Base-by-base conservation (phyloP, 176 grass and related monocot species). In the Triticum aestivum region DNA sequence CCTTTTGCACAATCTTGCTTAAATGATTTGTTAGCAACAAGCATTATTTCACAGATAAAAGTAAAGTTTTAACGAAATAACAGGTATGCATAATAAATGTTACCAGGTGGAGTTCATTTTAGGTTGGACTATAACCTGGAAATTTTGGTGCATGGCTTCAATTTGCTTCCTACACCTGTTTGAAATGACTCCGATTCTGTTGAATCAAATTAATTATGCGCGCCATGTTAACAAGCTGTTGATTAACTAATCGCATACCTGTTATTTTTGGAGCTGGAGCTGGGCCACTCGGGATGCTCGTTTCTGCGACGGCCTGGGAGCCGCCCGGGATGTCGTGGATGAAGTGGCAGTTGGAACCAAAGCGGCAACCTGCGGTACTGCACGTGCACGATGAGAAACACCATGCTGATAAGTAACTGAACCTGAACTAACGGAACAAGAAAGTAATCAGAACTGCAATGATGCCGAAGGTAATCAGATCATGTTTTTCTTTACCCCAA, bases 101-200 rank as follows among this genome's bases (percentile, higher is more conserved):
- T 93, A 93, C 87, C 88, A 86, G 65, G 64, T 86, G 89, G 87
- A 87, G 83, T 93, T 93, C 51, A 85, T 92, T 91, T 91, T 95
- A 91, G 82, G 86, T 91, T 86, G 83, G 88, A 95, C 89, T 94
- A 86, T 84, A 90, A 95, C 95, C 91, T 98, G 95, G 95, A 98
- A 91, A 98, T 90, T 77, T 98, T 93, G 91, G 89, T 98, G 95
- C 93, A 98, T 85, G 91, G 95, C 93, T 98, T 98, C 89, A 44
- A 80, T 93, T 95, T 95, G 91, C 95, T 95, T 98, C 95, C 95
- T 91, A 98, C 78, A 85, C 91, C 88, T 20, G 73, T 75, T 92
- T 90, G 90, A 82, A 85, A 82, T 49, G 90, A 89, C 80, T 91
- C 91, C 87, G 52, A 71, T 95, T 90, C 95, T 97, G 95, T 97